Conservation (phyloP, 2,329 filamentous ascomycete species). For the Diaporthe ilicicola region DNA sequence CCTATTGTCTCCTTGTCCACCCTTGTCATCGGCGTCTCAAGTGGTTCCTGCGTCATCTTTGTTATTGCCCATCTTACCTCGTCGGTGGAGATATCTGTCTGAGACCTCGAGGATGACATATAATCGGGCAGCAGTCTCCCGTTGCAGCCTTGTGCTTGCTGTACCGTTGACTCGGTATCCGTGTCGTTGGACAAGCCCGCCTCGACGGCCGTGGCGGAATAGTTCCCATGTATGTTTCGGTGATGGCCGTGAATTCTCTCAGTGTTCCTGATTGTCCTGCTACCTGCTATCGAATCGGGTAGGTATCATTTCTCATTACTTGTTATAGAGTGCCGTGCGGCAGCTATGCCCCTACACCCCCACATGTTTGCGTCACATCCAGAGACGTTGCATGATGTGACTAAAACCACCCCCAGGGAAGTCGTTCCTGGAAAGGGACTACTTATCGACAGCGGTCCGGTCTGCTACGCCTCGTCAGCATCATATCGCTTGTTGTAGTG, state of each 20-base stretch:
- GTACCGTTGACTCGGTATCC: constrained; percentile 24
- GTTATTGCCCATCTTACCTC: neutral
- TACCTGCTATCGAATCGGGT: neutral
- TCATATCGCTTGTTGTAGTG: neutral
- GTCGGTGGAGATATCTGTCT: constrained; percentile 21
- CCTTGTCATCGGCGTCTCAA: constrained; percentile 1
- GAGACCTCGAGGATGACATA: constrained; percentile 17
- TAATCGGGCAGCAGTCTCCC: neutral
- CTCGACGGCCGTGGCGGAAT: neutral
- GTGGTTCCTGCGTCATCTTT: neutral
- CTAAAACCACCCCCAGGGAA: neutral
- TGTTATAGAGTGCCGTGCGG: neutral
- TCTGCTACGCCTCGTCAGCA: neutral
- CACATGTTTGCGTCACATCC: neutral
- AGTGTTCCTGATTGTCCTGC: neutral
- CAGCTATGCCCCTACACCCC: neutral
- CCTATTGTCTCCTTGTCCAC: neutral
- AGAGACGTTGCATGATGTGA: constrained; percentile 4
- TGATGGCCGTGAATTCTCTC: constrained; percentile 2
- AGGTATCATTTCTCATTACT: neutral
- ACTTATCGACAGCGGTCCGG: neutral
- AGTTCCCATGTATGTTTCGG: neutral
- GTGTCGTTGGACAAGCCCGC: constrained; percentile 1
- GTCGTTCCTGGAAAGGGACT: neutral
- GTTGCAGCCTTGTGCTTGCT: neutral